Conservation (phyloP, 768 basidiomycete genomes). For the Tulasnella sp. region DNA sequence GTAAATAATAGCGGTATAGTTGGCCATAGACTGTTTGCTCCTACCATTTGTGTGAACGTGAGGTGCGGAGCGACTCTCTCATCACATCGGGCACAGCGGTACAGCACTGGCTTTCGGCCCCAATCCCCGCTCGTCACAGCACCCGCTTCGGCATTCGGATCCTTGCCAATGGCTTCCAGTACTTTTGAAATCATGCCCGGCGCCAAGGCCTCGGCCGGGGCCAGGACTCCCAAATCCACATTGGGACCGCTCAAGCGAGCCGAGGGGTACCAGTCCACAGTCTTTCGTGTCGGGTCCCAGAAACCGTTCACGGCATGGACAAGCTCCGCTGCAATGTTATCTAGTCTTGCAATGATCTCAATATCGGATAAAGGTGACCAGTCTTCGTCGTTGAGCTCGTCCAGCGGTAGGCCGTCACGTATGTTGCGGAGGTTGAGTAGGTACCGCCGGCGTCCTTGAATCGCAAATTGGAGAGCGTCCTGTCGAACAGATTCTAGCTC, state of each 20-base stretch:
- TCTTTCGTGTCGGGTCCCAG: background rate
- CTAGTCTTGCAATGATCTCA: background rate
- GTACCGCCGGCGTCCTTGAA: background rate
- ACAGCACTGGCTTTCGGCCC: background rate
- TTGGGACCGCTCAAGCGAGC: rapidly evolving
- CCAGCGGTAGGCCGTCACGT: background rate
- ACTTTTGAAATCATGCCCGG: background rate
- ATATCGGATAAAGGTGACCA: background rate
- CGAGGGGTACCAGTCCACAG: background rate
- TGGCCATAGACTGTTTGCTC: background rate
- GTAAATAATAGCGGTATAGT: background rate
- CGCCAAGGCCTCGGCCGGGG: background rate
- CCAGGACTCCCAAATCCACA: background rate
- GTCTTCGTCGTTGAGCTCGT: background rate
- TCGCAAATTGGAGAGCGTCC: background rate
- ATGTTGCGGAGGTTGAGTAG: background rate
- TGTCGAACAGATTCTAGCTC: background rate
- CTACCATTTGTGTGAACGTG: background rate
- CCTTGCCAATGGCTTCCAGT: background rate
- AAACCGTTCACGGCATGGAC: background rate
- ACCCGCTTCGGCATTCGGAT: background rate
- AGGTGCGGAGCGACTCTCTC: background rate
- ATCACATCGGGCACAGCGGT: background rate
- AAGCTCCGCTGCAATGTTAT: background rate
- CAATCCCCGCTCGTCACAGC: background rate